phyloP scores from a whole-genome alignment of 2,329 filamentous ascomycete genomes.

The Microdochium trichocladiopsis region DNA sequence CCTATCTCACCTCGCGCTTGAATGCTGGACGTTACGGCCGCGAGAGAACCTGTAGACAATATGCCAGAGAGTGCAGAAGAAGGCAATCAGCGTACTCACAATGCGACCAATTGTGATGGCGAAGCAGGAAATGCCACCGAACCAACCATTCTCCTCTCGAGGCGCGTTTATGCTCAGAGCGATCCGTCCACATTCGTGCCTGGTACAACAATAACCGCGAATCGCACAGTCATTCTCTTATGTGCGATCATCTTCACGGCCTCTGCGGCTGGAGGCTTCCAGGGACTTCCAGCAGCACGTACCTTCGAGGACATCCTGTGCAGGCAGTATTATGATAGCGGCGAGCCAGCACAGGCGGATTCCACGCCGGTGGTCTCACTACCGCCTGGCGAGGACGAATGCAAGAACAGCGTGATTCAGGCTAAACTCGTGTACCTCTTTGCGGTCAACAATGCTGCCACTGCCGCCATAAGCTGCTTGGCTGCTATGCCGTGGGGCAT shows the following conservation, averaged over 20 bases:
- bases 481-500: constrained; percentile 30
- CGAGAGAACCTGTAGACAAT: too few species aligned
- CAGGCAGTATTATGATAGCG: constrained; percentile 13
- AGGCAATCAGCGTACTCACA: not conserved
- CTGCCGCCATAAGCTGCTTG: constrained; percentile 21
- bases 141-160: not conserved
- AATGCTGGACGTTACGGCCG: too few species aligned
- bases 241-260: constrained; percentile 23
- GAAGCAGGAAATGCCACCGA: not conserved
- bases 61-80: too few species aligned
- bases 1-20: too few species aligned
- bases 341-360: constrained; percentile 12
- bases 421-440: constrained; percentile 25
- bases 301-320: constrained; percentile 30
- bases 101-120: not conserved
- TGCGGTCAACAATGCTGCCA: constrained; percentile 18
- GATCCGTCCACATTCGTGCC: not conserved
- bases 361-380: constrained; percentile 2
- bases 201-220: not conserved
- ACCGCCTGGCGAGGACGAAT: constrained; percentile 20
- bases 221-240: constrained; percentile 23
- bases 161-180: not conserved
- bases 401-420: constrained; percentile 24
- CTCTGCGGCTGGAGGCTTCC: constrained; percentile 18
- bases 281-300: constrained; percentile 22